Percentiles rank a stretch among this genome's conserved stretches.
Conservation (phyloP, 768 basidiomycete genomes). For the Agrocybe chaxingu region DNA sequence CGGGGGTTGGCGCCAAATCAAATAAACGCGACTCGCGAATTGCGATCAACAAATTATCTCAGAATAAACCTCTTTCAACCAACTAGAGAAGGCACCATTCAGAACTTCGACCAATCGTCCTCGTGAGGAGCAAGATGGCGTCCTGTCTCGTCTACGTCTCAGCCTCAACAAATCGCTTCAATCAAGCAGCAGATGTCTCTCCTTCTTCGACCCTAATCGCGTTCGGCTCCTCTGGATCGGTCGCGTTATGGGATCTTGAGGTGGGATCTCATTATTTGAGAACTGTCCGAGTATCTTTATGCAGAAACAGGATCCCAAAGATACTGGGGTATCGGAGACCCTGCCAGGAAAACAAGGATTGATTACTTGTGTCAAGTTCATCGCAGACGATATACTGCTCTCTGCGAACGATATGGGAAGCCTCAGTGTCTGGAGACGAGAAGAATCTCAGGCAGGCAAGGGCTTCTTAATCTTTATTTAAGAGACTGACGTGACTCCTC, state of each 20-base stretch:
- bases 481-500: conserved; percentile 14
- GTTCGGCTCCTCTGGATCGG: conserved; percentile 43
- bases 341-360: conserved; percentile 71
- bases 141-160: conserved; percentile 38
- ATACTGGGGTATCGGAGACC: conserved; percentile 61
- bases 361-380: conserved; percentile 77
- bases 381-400: conserved; percentile 47
- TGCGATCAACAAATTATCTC: too few species aligned
- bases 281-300: conserved; percentile 1
- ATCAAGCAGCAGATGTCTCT: conserved; percentile 46
- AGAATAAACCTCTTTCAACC: conserved; percentile 1
- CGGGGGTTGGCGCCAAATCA: conserved; percentile 8
- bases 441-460: conserved; percentile 37
- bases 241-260: conserved; percentile 43
- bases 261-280: conserved; percentile 21
- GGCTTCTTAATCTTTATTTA: conserved; percentile 15
- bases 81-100: conserved; percentile 7
- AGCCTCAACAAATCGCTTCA: conserved; percentile 45
- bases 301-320: conserved; percentile 37
- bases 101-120: neutral
- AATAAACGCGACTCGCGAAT: neutral
- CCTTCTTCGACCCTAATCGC: conserved; percentile 36
- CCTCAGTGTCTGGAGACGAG: conserved; percentile 59
- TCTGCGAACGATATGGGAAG: conserved; percentile 78
- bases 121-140: conserved; percentile 5